Evolutionary conservation across 768 basidiomycete genomes (phyloP).

Genomic region (Rhizopogon salebrosus): DNA sequence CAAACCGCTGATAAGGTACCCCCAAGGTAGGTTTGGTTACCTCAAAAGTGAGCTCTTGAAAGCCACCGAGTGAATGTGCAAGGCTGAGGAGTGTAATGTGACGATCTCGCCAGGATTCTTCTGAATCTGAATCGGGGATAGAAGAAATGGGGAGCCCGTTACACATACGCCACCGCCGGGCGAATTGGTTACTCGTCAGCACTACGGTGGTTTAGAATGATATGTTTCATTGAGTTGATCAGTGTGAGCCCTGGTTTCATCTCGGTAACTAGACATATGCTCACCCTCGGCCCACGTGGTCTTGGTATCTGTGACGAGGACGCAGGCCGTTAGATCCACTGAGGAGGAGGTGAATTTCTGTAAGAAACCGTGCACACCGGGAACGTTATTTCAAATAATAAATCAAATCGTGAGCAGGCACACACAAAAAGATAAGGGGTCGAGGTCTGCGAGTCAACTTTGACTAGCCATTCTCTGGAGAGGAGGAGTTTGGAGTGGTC

Average conservation of each 20-base stretch:
- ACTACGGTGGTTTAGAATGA: conserved; percentile 30
- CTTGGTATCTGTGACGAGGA: conserved; percentile 73
- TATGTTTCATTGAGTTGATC: conserved; percentile 16
- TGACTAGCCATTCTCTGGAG: conserved; percentile 71
- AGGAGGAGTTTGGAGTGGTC: conserved; percentile 52
- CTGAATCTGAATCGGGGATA: conserved; percentile 33
- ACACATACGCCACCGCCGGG: conserved; percentile 64
- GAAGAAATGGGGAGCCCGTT: conserved; percentile 36
- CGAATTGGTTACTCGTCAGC: conserved; percentile 50
- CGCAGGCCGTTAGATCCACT: conserved; percentile 50
- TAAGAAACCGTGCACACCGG: background rate
- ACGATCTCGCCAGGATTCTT: conserved; percentile 58
- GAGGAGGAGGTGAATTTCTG: conserved; percentile 64
- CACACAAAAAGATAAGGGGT: conserved; percentile 71
- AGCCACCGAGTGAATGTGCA: conserved; percentile 58
- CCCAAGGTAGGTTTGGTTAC: conserved; percentile 55
- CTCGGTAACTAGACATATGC: conserved; percentile 7
- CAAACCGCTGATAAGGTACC: conserved; percentile 29
- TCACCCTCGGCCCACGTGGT: conserved; percentile 72
- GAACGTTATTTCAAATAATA: conserved; percentile 1
- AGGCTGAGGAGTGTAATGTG: conserved; percentile 50
- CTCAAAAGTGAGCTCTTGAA: conserved; percentile 54
- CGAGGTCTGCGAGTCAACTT: conserved; percentile 52
- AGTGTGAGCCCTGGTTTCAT: conserved; percentile 4
- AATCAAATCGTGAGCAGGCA: conserved; percentile 13